Base-by-base conservation (phyloP, 176 grass and related monocot genomes). In the Aechmea fasciata region DNA sequence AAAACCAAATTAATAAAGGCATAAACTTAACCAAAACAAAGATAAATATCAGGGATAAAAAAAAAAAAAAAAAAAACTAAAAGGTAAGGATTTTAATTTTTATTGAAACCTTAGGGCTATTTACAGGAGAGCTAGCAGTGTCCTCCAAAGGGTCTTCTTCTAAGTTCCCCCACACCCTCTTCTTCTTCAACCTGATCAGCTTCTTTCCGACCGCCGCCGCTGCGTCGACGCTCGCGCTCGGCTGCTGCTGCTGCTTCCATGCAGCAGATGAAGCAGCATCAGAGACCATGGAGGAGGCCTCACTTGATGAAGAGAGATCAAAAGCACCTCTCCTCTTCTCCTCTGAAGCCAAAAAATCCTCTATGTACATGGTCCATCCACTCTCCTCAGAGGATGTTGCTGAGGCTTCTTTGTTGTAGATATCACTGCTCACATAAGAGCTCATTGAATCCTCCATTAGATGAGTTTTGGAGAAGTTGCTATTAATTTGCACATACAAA, bases 361-460 rank as follows among this genome's bases (percentile, higher is more conserved):
- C 77, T 15, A 88, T 81, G 77, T 92, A 92, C 47, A 69, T 59
- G 52, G 90, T 92, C 90, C 90, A 92, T 49, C 85, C 77, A 52
- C 90, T 88, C 70, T 88, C 90, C 29, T 88, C 70, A 8, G 83
- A 85, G 52, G 59, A 49, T 19, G 11, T 26, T 49, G 1, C 28
- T 5, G 29, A 48, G 7, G 1, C 57, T 69, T 76, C 63, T 47
- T 47, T 24, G 75, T 13, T 2, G 11, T 7, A 50, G 28, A 55
- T 28, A 13, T 49, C 57, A 8, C 2, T 64, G 11, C 24, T 63
- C 48, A 18, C 11, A 18, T 72, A 69, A n/a, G 84, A 83, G 23
- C 68, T 68, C 64, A 67, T 76, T 11, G 84, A 87, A 12, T 87
- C 68, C 72, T 76, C 79, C 79, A 84, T 84, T 20, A 25, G 17